phyloP scores from a whole-genome alignment of 306 rosid species.

The Pterocarpus macrocarpus region DNA sequence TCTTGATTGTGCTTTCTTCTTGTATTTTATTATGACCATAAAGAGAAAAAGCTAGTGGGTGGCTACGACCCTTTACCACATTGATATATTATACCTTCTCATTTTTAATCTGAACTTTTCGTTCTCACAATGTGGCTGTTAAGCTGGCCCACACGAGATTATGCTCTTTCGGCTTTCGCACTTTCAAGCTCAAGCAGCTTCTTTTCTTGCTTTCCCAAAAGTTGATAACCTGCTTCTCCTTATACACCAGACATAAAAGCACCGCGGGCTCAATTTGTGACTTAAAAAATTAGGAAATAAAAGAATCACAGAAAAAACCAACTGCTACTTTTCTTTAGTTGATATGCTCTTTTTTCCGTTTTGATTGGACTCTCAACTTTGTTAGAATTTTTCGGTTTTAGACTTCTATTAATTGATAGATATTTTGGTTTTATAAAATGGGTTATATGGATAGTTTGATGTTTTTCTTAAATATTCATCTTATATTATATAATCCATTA shows the following conservation, averaged over 20 bases:
- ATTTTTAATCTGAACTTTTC: not conserved
- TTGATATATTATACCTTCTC: not conserved
- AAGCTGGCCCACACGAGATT: not conserved
- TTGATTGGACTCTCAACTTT: not conserved
- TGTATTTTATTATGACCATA: too few relatives aligned
- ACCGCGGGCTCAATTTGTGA: not conserved
- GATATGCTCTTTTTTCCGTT: not conserved
- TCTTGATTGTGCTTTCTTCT: not conserved
- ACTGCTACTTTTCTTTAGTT: not conserved
- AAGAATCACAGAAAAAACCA: not conserved
- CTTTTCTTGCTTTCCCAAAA: not conserved
- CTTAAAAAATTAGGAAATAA: not conserved
- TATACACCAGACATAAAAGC: not conserved
- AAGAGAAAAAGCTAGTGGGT: not conserved
- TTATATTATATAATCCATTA: too few relatives aligned
- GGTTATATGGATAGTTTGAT: too few relatives aligned
- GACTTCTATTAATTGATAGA: too few relatives aligned
- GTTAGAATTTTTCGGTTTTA: too few relatives aligned
- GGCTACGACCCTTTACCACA: not conserved
- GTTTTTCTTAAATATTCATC: too few relatives aligned
- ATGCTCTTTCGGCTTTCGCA: not conserved
- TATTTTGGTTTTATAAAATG: too few relatives aligned
- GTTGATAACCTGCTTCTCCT: not conserved
- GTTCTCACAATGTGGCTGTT: slow-evolving; percentile 5
- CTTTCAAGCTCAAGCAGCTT: not conserved